phyloP scores from a whole-genome alignment of 2,329 filamentous ascomycete species.

The Pyrenophora seminiperda region DNA sequence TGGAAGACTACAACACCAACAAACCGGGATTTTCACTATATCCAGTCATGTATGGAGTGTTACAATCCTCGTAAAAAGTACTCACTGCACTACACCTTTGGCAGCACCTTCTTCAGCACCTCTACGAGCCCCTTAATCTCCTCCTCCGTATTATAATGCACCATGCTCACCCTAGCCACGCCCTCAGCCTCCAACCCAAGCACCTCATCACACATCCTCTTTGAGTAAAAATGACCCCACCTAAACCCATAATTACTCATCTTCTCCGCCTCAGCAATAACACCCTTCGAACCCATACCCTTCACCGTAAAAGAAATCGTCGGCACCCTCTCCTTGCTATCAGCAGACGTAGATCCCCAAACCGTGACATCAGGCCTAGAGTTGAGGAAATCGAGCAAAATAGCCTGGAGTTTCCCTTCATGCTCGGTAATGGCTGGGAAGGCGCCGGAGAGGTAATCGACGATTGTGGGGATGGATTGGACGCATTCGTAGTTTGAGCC shows the following conservation, averaged over 20 bases:
- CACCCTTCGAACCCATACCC: slow-evolving; percentile 59
- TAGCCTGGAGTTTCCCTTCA: slow-evolving; percentile 64
- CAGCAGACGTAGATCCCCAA: slow-evolving; percentile 60
- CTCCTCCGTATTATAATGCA: slow-evolving; percentile 74
- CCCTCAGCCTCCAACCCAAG: slow-evolving; percentile 65
- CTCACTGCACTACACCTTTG: slow-evolving; percentile 6
- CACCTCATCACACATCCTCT: slow-evolving; percentile 64
- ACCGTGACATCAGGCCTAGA: slow-evolving; percentile 60
- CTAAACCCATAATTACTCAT: slow-evolving; percentile 65
- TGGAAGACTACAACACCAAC: no score
- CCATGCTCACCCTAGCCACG: slow-evolving; percentile 71
- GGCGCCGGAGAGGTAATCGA: slow-evolving; percentile 62
- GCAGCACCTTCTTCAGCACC: slow-evolving; percentile 59
- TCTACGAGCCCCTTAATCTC: slow-evolving; percentile 61
- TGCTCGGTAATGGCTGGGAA: slow-evolving; percentile 57
- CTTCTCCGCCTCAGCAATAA: slow-evolving; percentile 68
- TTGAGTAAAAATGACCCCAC: slow-evolving; percentile 72
- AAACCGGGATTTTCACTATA: no score
- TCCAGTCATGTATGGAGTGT: no score
- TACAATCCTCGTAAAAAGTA: no score
- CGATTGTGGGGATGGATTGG: slow-evolving; percentile 64
- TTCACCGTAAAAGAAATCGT: slow-evolving; percentile 70
- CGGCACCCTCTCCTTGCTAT: slow-evolving; percentile 60
- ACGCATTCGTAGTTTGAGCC: slow-evolving; percentile 73
- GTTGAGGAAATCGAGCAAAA: slow-evolving; percentile 65